Base-by-base conservation (phyloP, 768 basidiomycete species). In the Calocybe cyanea region DNA sequence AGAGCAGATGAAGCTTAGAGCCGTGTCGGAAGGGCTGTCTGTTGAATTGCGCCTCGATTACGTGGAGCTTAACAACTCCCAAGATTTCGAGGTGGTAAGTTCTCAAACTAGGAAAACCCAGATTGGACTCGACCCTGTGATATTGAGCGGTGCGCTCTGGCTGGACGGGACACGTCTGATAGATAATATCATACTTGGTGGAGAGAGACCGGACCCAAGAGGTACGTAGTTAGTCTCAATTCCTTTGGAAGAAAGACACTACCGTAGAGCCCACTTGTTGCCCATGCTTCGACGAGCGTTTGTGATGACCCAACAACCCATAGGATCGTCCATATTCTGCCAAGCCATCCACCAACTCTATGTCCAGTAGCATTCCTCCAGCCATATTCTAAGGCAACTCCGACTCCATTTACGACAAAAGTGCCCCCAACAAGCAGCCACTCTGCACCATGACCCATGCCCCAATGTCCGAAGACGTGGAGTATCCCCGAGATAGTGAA, bases 101-200 rank as follows among this genome's bases (percentile, higher is more conserved):
- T 55, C 65, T 10, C 49, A 48, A 1, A 24, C 38, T 49, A 63
- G 44, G 7, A 60, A 57, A 42, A 64, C 52, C 46, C 52, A 52
- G n/a, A 61, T 63, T 4, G 56, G 55, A 5, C 53, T 58, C 11
- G 59, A 60, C 49, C 60, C 62, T 50, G 80, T 85, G 23, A 78
- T 96, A 17, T 56, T 97, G 41, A 95, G 92, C 50, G 93, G 92
- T 2, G 92, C 91, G 21, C 57, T 94, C 51, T 87, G 85, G 77
- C 78, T 94, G 2, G 91, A 90, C 32, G 77, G 74, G 60, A 97
- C 93, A 32, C 76, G 94, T 53, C 63, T 99, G 54, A 97, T 99
- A 34, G 95, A 99, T 65, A 99, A 98, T 61, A 63, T 96, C 41
- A 68, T 96, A 34, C 63, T 96, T 1, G 92, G n/a, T n/a, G n/a